Evolutionary conservation across 2,329 filamentous ascomycete genomes (phyloP), one percentile per base, ranked within the genome.

Genomic region (Alternaria angustiovoidea): DNA sequence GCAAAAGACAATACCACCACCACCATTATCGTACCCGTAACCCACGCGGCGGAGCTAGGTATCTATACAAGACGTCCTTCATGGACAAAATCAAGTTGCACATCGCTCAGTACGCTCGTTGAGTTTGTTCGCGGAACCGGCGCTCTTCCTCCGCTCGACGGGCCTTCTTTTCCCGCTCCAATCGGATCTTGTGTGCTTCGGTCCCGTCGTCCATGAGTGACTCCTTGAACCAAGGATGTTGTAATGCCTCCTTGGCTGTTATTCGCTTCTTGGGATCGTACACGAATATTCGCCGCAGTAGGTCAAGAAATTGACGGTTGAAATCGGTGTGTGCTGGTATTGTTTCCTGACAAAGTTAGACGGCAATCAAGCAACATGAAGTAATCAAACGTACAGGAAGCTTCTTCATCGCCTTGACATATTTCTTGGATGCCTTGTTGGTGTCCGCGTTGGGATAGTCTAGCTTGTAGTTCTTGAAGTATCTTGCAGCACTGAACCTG

Each of bases 141-240:
- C 73, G 72, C 49, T 73, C 71, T 57, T 76, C 72, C 68, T 75
- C 72, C 59, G 64, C 61, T 24, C 73, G 73, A 32, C 73, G 70
- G 12, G 67, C 65, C 65, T 77, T 78, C 70, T 74, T 76, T 55
- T 79, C 76, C 61, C 75, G 64, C 58, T 83, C 79, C 57, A 83
- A 72, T 47, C 84, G 79, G 63, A 89, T 88, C 58, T 86, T 84
- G 58, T 85, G 81, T 20, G 87, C 87, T 76, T 89, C 87, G 7
- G 87, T 89, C 57, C 88, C 88, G 71, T 90, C 88, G 69, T 90
- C 88, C 68, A 88, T 83, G 22, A 89, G 81, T 12, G 82, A 81
- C 74, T 90, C 87, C 64, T 84, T 86, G 78, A 90, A 90, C 88
- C 88, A 90, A 1, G 86, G 85, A 71, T 90, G 88, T 72, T 88